Percentiles rank a stretch among this genome's conserved stretches.
phyloP scores from a whole-genome alignment of 1,284 basidiomycete species.

The Moesziomyces aphidis region DNA sequence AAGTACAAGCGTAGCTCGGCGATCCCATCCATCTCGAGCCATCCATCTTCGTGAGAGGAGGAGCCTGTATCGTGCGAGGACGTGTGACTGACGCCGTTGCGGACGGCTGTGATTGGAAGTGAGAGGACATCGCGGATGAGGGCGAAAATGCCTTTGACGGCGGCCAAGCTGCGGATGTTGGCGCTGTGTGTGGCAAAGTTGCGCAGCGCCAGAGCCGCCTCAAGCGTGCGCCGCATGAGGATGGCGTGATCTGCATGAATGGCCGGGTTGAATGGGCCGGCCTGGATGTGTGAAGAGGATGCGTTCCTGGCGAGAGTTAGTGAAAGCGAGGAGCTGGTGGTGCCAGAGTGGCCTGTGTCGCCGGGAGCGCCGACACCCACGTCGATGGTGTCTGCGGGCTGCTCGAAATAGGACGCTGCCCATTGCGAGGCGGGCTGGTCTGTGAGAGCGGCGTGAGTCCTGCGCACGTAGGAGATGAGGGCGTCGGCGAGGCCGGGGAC shows the following conservation, averaged over 20 bases:
- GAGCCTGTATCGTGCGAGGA: not conserved
- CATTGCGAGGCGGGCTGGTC: conserved; percentile 44
- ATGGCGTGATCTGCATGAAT: conserved; percentile 36
- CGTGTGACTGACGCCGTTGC: not conserved
- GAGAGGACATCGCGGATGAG: conserved; percentile 46
- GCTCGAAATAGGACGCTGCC: conserved; percentile 53
- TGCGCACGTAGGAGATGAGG: conserved; percentile 49
- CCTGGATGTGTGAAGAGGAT: not conserved
- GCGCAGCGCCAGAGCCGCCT: conserved; percentile 56
- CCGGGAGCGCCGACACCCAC: conserved; percentile 54
- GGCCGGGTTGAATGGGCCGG: conserved; percentile 15
- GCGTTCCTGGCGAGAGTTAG: not conserved
- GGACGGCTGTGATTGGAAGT: conserved; percentile 22
- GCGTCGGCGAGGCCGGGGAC: conserved; percentile 58
- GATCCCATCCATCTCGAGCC: conserved; percentile 55
- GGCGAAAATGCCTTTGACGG: conserved; percentile 27
- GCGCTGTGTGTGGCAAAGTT: conserved; percentile 40
- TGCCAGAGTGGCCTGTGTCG: conserved; percentile 39
- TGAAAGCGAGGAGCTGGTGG: conserved; percentile 4
- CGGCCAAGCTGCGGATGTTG: conserved; percentile 41
- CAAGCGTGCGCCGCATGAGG: conserved; percentile 56
- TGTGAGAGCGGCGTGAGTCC: conserved; percentile 49
- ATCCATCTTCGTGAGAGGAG: conserved; percentile 30
- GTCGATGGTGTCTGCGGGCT: conserved; percentile 35
- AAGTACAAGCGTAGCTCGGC: conserved; percentile 59